phyloP scores from a whole-genome alignment of 768 basidiomycete species.

The Suillus hirtellus region DNA sequence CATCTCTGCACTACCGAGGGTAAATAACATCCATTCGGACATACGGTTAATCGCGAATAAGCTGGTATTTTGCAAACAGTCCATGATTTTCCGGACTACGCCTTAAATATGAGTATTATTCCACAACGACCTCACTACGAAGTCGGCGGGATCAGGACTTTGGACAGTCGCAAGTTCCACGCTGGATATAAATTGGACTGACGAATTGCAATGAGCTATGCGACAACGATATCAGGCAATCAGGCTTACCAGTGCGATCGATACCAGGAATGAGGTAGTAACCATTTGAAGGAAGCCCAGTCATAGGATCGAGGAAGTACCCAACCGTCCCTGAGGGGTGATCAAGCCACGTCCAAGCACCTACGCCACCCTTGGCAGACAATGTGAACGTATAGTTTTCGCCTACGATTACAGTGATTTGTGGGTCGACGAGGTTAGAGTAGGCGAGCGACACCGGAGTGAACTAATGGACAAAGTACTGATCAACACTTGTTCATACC shows the following conservation, averaged over 20 bases:
- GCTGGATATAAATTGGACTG: conserved; percentile 46
- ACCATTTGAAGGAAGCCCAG: conserved; percentile 46
- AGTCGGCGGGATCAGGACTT: conserved; percentile 42
- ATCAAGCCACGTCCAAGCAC: conserved; percentile 60
- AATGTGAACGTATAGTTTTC: conserved; percentile 48
- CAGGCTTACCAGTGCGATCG: conserved; percentile 47
- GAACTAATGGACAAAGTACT: conserved; percentile 38
- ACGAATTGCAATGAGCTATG: not conserved
- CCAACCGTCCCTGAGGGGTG: conserved; percentile 57
- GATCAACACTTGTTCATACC: conserved; percentile 2
- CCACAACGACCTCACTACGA: conserved; percentile 54
- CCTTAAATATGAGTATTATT: conserved; percentile 45
- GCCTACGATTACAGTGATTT: conserved; percentile 37
- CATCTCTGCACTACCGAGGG: not conserved
- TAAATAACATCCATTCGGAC: not conserved
- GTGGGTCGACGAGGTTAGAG: conserved; percentile 50
- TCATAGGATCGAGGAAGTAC: conserved; percentile 46
- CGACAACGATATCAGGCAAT: not conserved
- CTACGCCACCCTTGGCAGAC: conserved; percentile 54
- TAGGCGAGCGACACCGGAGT: conserved; percentile 50
- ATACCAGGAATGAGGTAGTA: conserved; percentile 57
- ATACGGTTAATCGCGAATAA: not conserved
- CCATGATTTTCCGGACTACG: not conserved
- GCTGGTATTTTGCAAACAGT: not conserved
- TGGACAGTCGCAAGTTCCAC: conserved; percentile 38